phyloP scores from a whole-genome alignment of 371 early-diverging fungal species.

The Cladochytrium tenue region DNA sequence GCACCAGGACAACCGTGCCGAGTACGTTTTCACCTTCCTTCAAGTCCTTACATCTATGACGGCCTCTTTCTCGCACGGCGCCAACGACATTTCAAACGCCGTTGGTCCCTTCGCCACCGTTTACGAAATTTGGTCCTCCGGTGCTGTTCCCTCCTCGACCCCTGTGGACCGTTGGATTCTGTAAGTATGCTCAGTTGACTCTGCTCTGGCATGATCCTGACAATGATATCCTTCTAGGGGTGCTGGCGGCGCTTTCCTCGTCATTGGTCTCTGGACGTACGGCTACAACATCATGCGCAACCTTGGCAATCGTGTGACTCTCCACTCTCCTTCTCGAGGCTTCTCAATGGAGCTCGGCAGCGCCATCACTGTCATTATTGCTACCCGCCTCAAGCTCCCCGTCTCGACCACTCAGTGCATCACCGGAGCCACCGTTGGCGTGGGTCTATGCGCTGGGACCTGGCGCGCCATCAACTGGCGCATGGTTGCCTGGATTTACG shows the following conservation, averaged over 20 bases:
- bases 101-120: conserved; percentile 79
- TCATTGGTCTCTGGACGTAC: conserved; percentile 65
- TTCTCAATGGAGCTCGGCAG: conserved; percentile 83
- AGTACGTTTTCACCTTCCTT: conserved; percentile 79
- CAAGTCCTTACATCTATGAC: conserved; percentile 84
- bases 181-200: too few species aligned
- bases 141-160: conserved; percentile 49
- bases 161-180: conserved; percentile 76
- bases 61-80: conserved; percentile 87
- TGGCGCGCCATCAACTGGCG: conserved; percentile 78
- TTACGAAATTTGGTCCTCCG: conserved; percentile 71
- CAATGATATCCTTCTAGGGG: too few species aligned
- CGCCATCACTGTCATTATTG: conserved; percentile 82
- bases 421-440: conserved; percentile 79
- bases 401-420: conserved; percentile 90
- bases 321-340: conserved; percentile 81
- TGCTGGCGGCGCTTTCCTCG: conserved; percentile 79
- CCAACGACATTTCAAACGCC: conserved; percentile 89
- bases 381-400: conserved; percentile 78
- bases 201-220: too few species aligned
- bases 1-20: conserved; percentile 76
- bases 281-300: conserved; percentile 40
- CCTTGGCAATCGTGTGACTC: conserved; percentile 85
- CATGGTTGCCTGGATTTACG: conserved; percentile 67
- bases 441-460: conserved; percentile 79